Percentiles rank a stretch among this genome's conserved stretches.
Evolutionary conservation across 2,329 filamentous ascomycete genomes (phyloP).

Genomic region (Apiospora phragmitis): DNA sequence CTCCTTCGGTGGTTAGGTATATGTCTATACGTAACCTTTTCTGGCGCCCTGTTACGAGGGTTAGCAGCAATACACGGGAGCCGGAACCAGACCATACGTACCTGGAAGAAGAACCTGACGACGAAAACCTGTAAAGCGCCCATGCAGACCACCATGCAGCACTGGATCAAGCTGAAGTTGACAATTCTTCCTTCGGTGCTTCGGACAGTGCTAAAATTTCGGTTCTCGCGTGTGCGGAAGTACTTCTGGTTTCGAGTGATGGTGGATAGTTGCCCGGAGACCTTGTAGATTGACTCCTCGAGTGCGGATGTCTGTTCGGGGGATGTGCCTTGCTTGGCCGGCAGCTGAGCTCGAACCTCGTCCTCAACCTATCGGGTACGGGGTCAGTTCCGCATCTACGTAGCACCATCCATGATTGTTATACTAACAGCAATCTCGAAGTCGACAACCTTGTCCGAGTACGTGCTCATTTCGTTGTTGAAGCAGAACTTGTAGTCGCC

Average conservation of each 20-base stretch:
- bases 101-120: slow-evolving; percentile 98
- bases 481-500: slow-evolving; percentile 98
- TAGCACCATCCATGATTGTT: slow-evolving; percentile 6
- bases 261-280: slow-evolving; percentile 89
- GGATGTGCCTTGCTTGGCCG: slow-evolving; percentile 83
- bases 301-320: slow-evolving; percentile 86
- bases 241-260: slow-evolving; percentile 98
- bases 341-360: slow-evolving; percentile 77
- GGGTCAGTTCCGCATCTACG: slow-evolving; percentile 27
- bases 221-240: slow-evolving; percentile 97
- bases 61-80: neutral
- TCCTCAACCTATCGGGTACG: slow-evolving; percentile 74
- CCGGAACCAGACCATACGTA: slow-evolving; percentile 30
- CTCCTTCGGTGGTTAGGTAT: slow-evolving; percentile 21
- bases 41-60: slow-evolving; percentile 54
- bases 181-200: slow-evolving; percentile 96
- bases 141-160: slow-evolving; percentile 90
- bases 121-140: slow-evolving; percentile 95
- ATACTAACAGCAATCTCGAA: slow-evolving; percentile 87
- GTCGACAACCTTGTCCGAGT: slow-evolving; percentile 95
- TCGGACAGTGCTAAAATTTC: slow-evolving; percentile 96
- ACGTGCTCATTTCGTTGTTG: slow-evolving; percentile 97
- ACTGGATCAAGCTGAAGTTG: slow-evolving; percentile 95
- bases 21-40: slow-evolving; percentile 65
- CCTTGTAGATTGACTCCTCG: slow-evolving; percentile 93